Percentiles rank a stretch among this genome's conserved stretches.
phyloP scores from a whole-genome alignment of 441 rosid species.

The Omphalea diandra region DNA sequence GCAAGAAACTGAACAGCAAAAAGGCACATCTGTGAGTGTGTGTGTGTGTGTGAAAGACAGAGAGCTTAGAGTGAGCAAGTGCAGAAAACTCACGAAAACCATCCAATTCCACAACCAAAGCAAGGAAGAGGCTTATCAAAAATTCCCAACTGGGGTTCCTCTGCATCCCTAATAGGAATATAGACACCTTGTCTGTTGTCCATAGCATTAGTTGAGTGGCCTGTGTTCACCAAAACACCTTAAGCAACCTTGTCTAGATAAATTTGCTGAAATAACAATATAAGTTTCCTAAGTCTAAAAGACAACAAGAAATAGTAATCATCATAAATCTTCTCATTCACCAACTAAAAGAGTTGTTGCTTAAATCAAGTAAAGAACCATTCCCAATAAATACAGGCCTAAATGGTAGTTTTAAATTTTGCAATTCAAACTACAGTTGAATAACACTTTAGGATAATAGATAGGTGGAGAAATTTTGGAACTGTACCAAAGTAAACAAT shows the following conservation, averaged over 20 bases:
- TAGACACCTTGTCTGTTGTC: slow-evolving; percentile 52
- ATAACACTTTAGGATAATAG: not conserved
- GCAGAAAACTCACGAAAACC: slow-evolving; percentile 67
- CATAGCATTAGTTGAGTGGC: slow-evolving; percentile 31
- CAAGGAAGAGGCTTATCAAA: slow-evolving; percentile 91
- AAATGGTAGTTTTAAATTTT: not conserved
- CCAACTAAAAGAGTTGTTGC: not conserved
- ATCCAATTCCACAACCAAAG: slow-evolving; percentile 90
- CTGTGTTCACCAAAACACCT: slow-evolving; percentile 32
- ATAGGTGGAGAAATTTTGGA: not conserved
- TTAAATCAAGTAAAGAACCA: not conserved
- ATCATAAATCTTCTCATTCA: slow-evolving; percentile 1
- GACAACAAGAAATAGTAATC: not conserved
- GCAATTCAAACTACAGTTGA: not conserved
- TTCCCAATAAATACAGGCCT: not conserved
- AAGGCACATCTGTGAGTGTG: slow-evolving; percentile 14
- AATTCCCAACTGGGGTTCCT: slow-evolving; percentile 49
- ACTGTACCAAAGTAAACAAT: not conserved
- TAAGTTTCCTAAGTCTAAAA: not conserved
- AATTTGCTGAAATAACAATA: not conserved
- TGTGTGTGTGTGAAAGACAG: not conserved
- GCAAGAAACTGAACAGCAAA: slow-evolving; percentile 50
- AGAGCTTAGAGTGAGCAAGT: not conserved
- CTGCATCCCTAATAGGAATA: slow-evolving; percentile 43
- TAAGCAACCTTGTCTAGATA: slow-evolving; percentile 10